Base-by-base conservation (phyloP, 1,284 basidiomycete species). In the Sporisorium reilianum region DNA sequence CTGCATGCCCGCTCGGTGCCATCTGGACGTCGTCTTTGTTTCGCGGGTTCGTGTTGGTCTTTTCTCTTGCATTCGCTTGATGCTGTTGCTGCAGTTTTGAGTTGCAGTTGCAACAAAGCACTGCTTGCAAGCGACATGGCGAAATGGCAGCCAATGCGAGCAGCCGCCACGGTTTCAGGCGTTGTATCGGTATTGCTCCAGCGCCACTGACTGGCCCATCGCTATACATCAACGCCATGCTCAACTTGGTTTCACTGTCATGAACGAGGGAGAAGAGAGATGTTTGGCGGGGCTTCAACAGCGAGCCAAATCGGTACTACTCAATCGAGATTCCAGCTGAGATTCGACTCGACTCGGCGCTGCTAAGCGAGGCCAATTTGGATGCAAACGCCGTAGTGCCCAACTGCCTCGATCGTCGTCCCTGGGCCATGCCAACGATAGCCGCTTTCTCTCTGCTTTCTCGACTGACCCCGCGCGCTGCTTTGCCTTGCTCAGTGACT, bases 301-400 rank as follows among this genome's bases (percentile, higher is more conserved):
- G 5, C 20, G 40, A 41, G 18, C n/a, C 16, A 41, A 8, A 41
- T n/a, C 40, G 7, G 40, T 7, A 32, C 6, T 7, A 12, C 18
- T 12, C 28, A 26, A 46, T 46, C 48, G 48, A 49, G 30, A 49
- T 34, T 22, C n/a, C 52, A 32, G 40, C 23, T 20, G 26, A 42
- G 52, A 54, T 51, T 51, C 20, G 34, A 38, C 22, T 26, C 25
- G 9, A n/a, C 25, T 42, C 9, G 5, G 5, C 28, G 28, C 9
- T 30, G 28, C 9, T 22, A 54, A 54, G 38, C 52, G 40, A 54
- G 40, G 40, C 14, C n/a, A 41, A 44, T 30, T 44, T 44, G 42
- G 28, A 44, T 34, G 41, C 53, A 55, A 28, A 55, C 28, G 20
- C 41, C 41, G 52, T 23, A 28, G 46, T 28, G 25, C 26, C 7